These are phyloP conservation scores for Sicyos baderoa DNA, from an alignment of 306 rosid genomes.

Conservation along the genomic window DNA sequence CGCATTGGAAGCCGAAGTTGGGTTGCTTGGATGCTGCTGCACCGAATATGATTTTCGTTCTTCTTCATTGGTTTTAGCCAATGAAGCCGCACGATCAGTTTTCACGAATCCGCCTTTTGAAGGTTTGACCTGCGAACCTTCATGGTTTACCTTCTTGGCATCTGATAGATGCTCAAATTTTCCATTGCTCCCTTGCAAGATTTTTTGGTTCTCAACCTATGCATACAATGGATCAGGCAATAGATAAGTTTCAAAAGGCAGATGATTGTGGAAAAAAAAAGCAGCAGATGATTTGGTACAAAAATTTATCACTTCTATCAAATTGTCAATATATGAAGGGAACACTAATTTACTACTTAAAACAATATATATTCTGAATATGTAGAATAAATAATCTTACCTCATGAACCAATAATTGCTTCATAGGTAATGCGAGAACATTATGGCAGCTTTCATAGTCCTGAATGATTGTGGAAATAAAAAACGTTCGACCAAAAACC, in stretches of 20 bases:
- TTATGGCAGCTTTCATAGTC: slow-evolving; percentile 57
- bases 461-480: slow-evolving; percentile 37
- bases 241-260: not conserved
- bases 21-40: slow-evolving; percentile 33
- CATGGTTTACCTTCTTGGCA: slow-evolving; percentile 32
- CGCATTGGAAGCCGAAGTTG: slow-evolving; percentile 24
- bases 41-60: slow-evolving; percentile 25
- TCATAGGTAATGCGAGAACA: slow-evolving; percentile 65
- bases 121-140: slow-evolving; percentile 25
- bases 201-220: slow-evolving; percentile 86
- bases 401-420: slow-evolving; percentile 78
- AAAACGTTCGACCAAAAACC: slow-evolving; percentile 16
- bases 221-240: not conserved
- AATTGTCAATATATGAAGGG: not conserved
- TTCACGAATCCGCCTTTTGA: slow-evolving; percentile 26
- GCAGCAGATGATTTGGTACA: not conserved
- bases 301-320: not conserved
- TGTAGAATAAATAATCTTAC: slow-evolving; percentile 36
- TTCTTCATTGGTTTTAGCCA: slow-evolving; percentile 28
- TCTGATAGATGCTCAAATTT: slow-evolving; percentile 35
- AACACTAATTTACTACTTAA: not conserved
- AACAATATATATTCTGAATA: not conserved
- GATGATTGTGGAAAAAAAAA: not conserved
- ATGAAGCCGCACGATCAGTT: slow-evolving; percentile 23
- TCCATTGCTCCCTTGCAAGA: slow-evolving; percentile 45